Evolutionary conservation across 495 filamentous ascomycete species (phyloP).

Genomic region (Penicillium mononematosum): DNA sequence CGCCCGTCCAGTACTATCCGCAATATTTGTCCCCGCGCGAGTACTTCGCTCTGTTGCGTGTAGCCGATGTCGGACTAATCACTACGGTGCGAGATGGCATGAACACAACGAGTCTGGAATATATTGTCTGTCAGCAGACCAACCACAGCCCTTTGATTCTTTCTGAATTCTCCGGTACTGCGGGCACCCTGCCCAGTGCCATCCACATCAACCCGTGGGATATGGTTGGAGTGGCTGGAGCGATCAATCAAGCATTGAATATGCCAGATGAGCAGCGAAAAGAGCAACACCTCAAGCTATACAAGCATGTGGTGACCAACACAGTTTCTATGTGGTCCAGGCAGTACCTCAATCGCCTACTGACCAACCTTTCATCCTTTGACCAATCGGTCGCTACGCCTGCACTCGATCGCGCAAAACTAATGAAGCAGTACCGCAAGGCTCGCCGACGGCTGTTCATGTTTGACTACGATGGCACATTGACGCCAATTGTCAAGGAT

Average conservation of each 20-base stretch:
- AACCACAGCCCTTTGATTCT: constrained; percentile 83
- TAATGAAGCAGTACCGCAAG: constrained; percentile 69
- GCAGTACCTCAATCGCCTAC: constrained; percentile 69
- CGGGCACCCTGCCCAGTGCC: constrained; percentile 76
- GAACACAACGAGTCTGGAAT: constrained; percentile 95
- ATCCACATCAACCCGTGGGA: constrained; percentile 97
- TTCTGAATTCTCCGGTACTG: constrained; percentile 93
- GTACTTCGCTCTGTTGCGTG: constrained; percentile 85
- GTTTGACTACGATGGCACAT: constrained; percentile 97
- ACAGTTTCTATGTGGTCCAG: constrained; percentile 82
- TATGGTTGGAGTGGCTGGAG: constrained; percentile 70
- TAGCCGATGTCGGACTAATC: constrained; percentile 85
- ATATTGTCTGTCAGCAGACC: constrained; percentile 84
- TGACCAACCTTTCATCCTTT: constrained; percentile 73
- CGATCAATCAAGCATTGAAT: constrained; percentile 74
- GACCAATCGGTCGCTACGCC: constrained; percentile 76
- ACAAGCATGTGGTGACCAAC: constrained; percentile 76
- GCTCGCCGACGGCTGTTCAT: constrained; percentile 81
- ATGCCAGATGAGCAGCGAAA: constrained; percentile 65
- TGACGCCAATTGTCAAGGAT: constrained; percentile 93
- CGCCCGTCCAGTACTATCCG: constrained; percentile 87
- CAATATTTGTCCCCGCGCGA: constrained; percentile 84
- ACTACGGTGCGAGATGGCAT: constrained; percentile 92
- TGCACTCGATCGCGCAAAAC: constrained; percentile 65
- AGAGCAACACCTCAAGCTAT: constrained; percentile 55